Evolutionary conservation across 768 basidiomycete genomes (phyloP).

Genomic region (Rhizopogon salebrosus): DNA sequence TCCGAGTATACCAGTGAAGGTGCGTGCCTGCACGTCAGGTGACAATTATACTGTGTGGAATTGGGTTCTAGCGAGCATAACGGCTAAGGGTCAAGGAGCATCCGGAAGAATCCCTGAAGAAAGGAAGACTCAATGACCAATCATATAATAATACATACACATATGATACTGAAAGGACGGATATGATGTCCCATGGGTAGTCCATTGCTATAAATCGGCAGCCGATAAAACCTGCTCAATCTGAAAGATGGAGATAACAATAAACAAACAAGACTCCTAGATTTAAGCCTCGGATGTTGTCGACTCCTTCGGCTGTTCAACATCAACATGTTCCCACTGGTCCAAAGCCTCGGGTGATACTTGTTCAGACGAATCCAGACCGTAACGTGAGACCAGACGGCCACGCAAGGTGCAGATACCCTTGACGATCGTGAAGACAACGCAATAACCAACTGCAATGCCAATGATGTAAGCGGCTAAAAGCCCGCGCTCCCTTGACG

Average conservation of each 20-base stretch:
- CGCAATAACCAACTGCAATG: conserved; percentile 43
- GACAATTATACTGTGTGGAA: neutral
- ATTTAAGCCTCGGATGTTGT: conserved; percentile 10
- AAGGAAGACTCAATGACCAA: neutral
- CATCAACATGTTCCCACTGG: conserved; percentile 42
- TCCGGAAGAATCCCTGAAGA: neutral
- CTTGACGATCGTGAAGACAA: conserved; percentile 49
- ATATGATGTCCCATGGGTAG: neutral
- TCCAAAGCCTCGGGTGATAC: conserved; percentile 25
- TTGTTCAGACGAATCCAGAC: conserved; percentile 1
- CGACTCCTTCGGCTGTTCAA: conserved; percentile 12
- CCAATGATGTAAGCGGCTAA: conserved; percentile 63
- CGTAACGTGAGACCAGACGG: conserved; percentile 20
- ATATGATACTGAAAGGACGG: neutral
- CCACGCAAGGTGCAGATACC: conserved; percentile 35
- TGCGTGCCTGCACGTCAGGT: neutral
- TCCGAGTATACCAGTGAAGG: neutral
- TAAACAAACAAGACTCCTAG: neutral
- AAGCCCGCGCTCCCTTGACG: conserved; percentile 32
- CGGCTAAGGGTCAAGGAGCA: neutral
- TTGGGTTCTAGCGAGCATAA: neutral
- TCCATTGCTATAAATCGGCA: neutral
- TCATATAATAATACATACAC: neutral
- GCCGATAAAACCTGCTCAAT: neutral
- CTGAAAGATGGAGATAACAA: neutral